A percentile compares a stretch with the other conserved stretches of the same genome.
These are phyloP conservation scores for Cystobasidium ongulense DNA, from an alignment of 768 basidiomycete species.

Conservation along the genomic window DNA sequence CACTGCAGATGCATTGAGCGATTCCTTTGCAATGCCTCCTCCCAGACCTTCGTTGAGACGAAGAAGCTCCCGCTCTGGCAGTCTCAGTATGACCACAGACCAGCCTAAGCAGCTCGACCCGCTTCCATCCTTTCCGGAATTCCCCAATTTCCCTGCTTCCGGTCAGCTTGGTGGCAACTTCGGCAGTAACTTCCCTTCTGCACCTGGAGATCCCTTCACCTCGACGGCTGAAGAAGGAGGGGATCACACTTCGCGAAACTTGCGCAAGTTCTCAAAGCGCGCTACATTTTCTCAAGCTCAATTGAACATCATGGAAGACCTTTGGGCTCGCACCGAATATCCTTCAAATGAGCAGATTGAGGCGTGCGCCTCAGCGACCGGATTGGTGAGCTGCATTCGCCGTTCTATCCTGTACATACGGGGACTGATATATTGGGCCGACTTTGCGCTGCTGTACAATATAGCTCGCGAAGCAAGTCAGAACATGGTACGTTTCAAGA, in stretches of 20 bases:
- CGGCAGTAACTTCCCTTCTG: background rate
- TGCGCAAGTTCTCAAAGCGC: constrained; percentile 7
- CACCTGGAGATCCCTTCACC: background rate
- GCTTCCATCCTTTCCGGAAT: background rate
- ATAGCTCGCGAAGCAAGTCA: background rate
- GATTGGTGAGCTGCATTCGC: background rate
- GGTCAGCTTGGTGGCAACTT: background rate
- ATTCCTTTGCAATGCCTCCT: background rate
- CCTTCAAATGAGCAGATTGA: constrained; percentile 23
- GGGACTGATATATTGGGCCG: too few relatives aligned
- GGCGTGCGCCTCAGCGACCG: background rate
- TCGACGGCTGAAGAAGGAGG: too few relatives aligned
- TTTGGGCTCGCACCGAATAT: constrained; percentile 1
- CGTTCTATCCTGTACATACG: background rate
- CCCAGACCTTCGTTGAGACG: background rate
- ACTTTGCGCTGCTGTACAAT: background rate
- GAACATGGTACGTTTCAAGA: background rate
- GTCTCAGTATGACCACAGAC: background rate
- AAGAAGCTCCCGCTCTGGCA: background rate
- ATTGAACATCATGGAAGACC: constrained; percentile 13
- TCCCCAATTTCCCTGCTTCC: background rate
- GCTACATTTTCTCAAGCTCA: constrained; percentile 24
- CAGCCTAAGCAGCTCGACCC: background rate
- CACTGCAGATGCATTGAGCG: background rate
- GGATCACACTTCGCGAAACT: background rate